Evolutionary conservation across 83 land plant species (phyloP), one percentile per base, ranked within the genome.

Genomic region (Thuja plicata): DNA sequence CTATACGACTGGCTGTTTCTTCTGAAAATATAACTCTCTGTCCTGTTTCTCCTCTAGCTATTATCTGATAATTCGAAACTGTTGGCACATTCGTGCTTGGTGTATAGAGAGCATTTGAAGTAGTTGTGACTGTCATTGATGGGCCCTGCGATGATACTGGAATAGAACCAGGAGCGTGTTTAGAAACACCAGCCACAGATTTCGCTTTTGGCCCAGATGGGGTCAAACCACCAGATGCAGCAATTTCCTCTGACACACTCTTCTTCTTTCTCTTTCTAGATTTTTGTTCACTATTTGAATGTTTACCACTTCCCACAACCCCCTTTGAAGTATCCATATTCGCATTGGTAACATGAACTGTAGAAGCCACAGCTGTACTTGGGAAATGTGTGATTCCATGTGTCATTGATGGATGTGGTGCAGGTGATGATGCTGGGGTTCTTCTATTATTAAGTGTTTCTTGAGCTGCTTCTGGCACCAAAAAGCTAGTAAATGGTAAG

Each of bases 241-340:
- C 84, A 80, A 45, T 41, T 70, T 89, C 91, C 45, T 74, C 91
- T 84, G 95, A 50, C 37, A 48, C 66, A 34, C 88, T 30, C 77
- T 32, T 86, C 89, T 95, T 95, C 41, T 92, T 95, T 57, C 93
- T 91, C 86, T 89, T 95, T 77, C 94, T 93, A 74, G 93, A 27
- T 74, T 95, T 95, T 30, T 88, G 88, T n/a, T 86, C 93, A 62
- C 85, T 60, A 84, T 91, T 52, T 46, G 88, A 17, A 34, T n/a
- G 82, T 86, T 79, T 91, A 8, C 57, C 74, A 30, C 19, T 21
- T 19, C 87, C 43, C 38, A 84, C 17, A 43, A 76, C 60, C 6
- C 46, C 84, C 70, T 86, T 88, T 85, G 88, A 57, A 19, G 62
- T 1, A 55, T 92, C 94, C 38, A 80, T 66, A 34, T 43, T 37